Evolutionary conservation across 202 grass and related monocot genomes (phyloP).

Genomic region (Carex arenaria): DNA sequence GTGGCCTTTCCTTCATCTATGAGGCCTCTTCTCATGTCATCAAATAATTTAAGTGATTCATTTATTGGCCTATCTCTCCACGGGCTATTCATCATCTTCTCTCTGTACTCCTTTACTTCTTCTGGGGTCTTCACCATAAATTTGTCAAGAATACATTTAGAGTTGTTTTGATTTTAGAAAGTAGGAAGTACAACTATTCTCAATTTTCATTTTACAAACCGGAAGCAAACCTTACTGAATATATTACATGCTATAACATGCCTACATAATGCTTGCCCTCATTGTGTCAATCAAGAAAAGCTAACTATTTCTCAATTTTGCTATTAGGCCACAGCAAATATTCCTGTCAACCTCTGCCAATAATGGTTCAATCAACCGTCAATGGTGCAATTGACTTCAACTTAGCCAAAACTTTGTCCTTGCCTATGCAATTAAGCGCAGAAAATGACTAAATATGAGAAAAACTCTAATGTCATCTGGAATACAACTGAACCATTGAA

Average conservation of each 20-base stretch:
- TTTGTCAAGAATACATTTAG: neutral
- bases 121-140: slow-evolving; percentile 27
- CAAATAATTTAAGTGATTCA: slow-evolving; percentile 52
- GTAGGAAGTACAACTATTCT: neutral
- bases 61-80: slow-evolving; percentile 46
- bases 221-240: neutral
- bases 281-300: neutral
- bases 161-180: neutral
- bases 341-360: neutral
- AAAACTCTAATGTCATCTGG: neutral
- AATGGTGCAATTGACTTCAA: neutral
- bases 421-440: neutral
- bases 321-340: neutral
- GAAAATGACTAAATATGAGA: neutral
- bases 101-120: slow-evolving; percentile 47
- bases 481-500: neutral
- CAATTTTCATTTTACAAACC: neutral
- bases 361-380: neutral
- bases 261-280: neutral
- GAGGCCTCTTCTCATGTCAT: slow-evolving; percentile 39
- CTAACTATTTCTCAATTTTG: neutral
- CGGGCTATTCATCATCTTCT: slow-evolving; percentile 43
- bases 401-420: neutral
- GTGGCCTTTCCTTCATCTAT: slow-evolving; percentile 49
- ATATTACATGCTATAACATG: neutral